phyloP scores from a whole-genome alignment of 208 protist genomes.

The Acanthamoeba healyi region DNA sequence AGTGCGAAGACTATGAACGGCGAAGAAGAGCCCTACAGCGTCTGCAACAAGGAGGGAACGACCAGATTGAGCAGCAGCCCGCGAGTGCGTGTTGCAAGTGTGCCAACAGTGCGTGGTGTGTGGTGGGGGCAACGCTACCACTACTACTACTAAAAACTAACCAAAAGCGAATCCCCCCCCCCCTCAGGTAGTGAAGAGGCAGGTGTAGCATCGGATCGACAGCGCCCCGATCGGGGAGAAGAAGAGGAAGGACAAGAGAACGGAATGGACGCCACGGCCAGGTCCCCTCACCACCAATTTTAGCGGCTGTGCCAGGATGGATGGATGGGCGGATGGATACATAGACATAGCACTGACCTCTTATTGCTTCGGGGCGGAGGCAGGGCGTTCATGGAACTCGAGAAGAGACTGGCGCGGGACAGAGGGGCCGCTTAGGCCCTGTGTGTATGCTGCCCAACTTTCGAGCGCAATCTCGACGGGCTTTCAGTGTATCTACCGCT shows the following conservation, averaged over 20 bases:
- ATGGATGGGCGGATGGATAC: too few relatives aligned
- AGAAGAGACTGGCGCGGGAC: background rate
- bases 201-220: background rate
- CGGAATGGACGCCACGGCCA: background rate
- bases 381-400: slow-evolving; percentile 35
- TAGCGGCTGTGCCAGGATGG: too few relatives aligned
- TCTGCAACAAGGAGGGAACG: background rate
- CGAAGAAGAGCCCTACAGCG: background rate
- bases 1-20: slow-evolving; percentile 24
- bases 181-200: too few relatives aligned
- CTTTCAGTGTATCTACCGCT: too few relatives aligned
- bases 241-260: background rate
- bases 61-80: background rate
- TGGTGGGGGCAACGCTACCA: too few relatives aligned
- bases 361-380: background rate
- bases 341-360: too few relatives aligned
- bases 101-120: too few relatives aligned
- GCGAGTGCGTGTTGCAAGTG: too few relatives aligned
- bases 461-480: background rate
- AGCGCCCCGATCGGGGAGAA: background rate
- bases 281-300: background rate
- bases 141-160: too few relatives aligned
- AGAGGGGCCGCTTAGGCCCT: too few relatives aligned
- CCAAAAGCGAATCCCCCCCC: too few relatives aligned
- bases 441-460: too few relatives aligned